Conservation (phyloP, 257 asterid species). For the Jacaranda mimosifolia region DNA sequence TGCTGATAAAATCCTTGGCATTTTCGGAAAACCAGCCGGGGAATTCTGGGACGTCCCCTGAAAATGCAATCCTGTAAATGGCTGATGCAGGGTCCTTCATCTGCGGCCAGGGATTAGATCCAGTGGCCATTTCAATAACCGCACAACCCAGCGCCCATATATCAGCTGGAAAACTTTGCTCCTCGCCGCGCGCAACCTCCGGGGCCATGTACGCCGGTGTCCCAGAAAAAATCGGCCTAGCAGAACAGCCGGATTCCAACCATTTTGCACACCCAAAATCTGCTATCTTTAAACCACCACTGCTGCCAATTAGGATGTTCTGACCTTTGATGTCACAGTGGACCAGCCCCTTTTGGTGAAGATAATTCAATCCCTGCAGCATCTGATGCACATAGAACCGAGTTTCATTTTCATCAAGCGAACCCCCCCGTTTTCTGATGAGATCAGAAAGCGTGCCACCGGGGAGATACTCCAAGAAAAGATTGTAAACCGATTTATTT, state of each 20-base stretch:
- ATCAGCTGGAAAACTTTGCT: slow-evolving; percentile 79
- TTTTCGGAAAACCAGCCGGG: slow-evolving; percentile 65
- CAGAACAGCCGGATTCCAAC: slow-evolving; percentile 26
- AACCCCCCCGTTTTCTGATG: slow-evolving; percentile 58
- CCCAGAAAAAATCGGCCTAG: slow-evolving; percentile 52
- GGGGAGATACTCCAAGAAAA: slow-evolving; percentile 75
- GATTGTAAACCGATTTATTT: slow-evolving; percentile 44
- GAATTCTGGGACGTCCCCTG: slow-evolving; percentile 63
- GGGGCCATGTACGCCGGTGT: slow-evolving; percentile 96
- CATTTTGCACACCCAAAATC: slow-evolving; percentile 81
- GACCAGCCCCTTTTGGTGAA: slow-evolving; percentile 61
- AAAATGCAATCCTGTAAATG: slow-evolving; percentile 65
- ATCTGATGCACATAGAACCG: slow-evolving; percentile 51
- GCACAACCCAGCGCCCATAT: slow-evolving; percentile 87
- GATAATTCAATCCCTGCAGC: slow-evolving; percentile 62
- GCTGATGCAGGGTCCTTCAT: slow-evolving; percentile 75
- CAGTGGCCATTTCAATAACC: slow-evolving; percentile 87
- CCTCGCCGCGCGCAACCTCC: slow-evolving; percentile 88
- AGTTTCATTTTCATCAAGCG: slow-evolving; percentile 51
- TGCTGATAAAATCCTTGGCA: slow-evolving; percentile 59
- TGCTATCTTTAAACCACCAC: slow-evolving; percentile 66
- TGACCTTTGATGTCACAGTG: slow-evolving; percentile 86
- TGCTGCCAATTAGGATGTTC: slow-evolving; percentile 60
- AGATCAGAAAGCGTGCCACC: slow-evolving; percentile 79
- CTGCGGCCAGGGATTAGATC: slow-evolving; percentile 79